These are phyloP conservation scores for Diatrype stigma DNA, from an alignment of 2,329 filamentous ascomycete genomes.

Conservation along the genomic window DNA sequence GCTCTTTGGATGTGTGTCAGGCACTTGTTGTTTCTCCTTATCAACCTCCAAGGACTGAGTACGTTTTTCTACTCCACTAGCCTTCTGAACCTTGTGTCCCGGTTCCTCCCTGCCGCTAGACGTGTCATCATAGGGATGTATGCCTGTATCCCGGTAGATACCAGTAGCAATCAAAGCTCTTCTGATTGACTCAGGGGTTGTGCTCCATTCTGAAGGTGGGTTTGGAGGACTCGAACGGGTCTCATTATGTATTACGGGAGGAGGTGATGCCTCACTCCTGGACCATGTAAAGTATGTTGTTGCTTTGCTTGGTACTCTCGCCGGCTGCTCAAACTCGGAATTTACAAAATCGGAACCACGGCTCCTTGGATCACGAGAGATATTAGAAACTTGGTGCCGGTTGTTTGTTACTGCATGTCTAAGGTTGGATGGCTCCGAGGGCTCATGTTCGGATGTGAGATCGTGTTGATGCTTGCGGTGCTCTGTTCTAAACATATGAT, in stretches of 20 bases:
- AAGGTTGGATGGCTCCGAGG: background rate
- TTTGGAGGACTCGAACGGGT: background rate
- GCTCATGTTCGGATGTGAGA: background rate
- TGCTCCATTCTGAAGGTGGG: constrained; percentile 9
- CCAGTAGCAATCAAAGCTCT: constrained; percentile 18
- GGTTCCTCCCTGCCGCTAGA: background rate
- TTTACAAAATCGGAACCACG: background rate
- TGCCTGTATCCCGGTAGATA: constrained; percentile 18
- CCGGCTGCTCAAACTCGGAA: constrained; percentile 1
- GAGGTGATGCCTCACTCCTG: constrained; percentile 16
- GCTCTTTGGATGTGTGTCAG: background rate
- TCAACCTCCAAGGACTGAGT: background rate
- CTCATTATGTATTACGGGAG: background rate
- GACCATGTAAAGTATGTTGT: constrained; percentile 25
- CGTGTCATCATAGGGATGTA: constrained; percentile 12
- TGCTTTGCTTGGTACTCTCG: constrained; percentile 10
- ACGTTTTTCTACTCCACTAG: background rate
- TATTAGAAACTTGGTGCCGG: background rate
- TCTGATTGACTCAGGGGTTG: constrained; percentile 17
- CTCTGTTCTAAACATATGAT: background rate
- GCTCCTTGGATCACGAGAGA: background rate
- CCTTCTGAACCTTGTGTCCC: background rate
- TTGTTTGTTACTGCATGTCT: background rate
- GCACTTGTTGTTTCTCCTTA: background rate
- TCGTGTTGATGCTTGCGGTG: background rate